These are phyloP conservation scores for Cordyceps javanica DNA, from an alignment of 2,329 filamentous ascomycete species.

Conservation along the genomic window DNA sequence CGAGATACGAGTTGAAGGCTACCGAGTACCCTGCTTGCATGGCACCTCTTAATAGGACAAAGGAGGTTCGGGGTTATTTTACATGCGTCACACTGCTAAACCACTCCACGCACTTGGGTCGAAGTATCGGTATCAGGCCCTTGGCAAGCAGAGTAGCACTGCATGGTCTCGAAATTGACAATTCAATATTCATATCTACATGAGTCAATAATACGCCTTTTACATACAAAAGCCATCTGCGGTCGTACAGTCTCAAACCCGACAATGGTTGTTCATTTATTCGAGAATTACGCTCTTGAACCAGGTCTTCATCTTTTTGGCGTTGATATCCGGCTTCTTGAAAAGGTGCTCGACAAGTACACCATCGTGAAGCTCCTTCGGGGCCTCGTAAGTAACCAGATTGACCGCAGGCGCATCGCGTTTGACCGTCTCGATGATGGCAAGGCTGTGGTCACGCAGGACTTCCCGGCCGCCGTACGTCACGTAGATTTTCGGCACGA, in stretches of 20 bases:
- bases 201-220: neutral
- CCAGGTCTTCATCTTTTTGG: conserved; percentile 27
- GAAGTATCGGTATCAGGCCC: too few species aligned
- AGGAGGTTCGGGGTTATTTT: too few species aligned
- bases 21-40: too few species aligned
- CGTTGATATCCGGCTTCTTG: conserved; percentile 22
- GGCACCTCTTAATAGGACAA: too few species aligned
- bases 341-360: conserved; percentile 24
- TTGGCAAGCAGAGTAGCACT: too few species aligned
- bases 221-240: neutral
- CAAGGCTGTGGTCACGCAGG: conserved; percentile 5
- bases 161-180: neutral
- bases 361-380: conserved; percentile 19
- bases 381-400: neutral
- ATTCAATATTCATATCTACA: neutral
- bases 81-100: too few species aligned
- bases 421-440: conserved; percentile 1
- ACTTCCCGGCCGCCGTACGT: conserved; percentile 8
- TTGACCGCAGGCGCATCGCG: neutral
- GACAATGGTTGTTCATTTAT: neutral
- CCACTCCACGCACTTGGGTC: too few species aligned
- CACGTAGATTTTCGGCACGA: conserved; percentile 4
- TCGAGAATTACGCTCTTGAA: conserved; percentile 16
- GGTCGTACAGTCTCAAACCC: neutral
- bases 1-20: too few species aligned